Percentiles rank a stretch among this genome's conserved stretches.
phyloP scores from a whole-genome alignment of 441 rosid species.

The Metrosideros polymorpha region DNA sequence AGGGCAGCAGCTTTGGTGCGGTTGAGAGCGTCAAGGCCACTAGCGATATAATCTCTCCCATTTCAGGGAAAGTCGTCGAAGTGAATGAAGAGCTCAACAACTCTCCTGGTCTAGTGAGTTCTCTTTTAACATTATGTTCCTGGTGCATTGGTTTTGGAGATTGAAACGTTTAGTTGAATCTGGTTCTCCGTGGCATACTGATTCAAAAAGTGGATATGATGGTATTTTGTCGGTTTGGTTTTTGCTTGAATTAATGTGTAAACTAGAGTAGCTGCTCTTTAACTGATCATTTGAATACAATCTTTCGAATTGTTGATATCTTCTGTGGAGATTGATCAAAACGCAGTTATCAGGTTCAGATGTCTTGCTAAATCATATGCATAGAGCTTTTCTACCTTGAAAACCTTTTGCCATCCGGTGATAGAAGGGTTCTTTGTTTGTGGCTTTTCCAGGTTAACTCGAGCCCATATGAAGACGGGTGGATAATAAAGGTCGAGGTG shows the following conservation, averaged over 20 bases:
- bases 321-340: background rate
- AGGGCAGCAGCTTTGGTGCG: slow-evolving; percentile 80
- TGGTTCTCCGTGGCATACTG: background rate
- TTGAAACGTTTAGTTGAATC: background rate
- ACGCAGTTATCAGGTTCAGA: background rate
- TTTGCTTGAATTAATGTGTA: background rate
- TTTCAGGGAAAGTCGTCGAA: slow-evolving; percentile 73
- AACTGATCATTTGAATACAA: background rate
- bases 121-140: background rate
- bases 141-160: background rate
- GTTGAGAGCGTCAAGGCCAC: slow-evolving; percentile 98
- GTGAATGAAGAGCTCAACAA: slow-evolving; percentile 50
- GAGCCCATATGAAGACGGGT: slow-evolving; percentile 74
- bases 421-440: background rate
- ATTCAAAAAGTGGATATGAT: background rate
- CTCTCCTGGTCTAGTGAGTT: slow-evolving; percentile 79
- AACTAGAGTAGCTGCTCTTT: background rate
- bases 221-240: background rate
- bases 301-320: fast-evolving
- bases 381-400: no score
- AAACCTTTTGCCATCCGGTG: background rate
- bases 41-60: slow-evolving; percentile 80
- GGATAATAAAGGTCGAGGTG: slow-evolving; percentile 78
- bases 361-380: background rate
- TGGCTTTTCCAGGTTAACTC: slow-evolving; percentile 55